Evolutionary conservation across 2,329 filamentous ascomycete species (phyloP).

Genomic region (Apiospora sp.): DNA sequence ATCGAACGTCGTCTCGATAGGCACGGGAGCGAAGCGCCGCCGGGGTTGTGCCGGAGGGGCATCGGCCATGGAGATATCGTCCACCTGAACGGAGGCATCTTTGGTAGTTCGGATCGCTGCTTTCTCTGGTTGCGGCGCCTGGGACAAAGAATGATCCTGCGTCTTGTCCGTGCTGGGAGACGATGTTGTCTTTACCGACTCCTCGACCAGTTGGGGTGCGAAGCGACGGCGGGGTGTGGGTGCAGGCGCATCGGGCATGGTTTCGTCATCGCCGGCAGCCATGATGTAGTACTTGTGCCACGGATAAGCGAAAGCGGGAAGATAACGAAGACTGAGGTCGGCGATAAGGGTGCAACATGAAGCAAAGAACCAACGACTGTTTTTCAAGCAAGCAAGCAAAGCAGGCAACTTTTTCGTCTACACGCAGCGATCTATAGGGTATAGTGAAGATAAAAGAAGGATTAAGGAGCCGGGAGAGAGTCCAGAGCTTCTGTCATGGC

Average conservation of each 20-base stretch:
- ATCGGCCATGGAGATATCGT: slow-evolving; percentile 38
- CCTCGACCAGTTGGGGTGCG: slow-evolving; percentile 45
- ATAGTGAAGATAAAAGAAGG: slow-evolving; percentile 23
- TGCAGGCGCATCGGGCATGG: slow-evolving; percentile 35
- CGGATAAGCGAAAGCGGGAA: slow-evolving; percentile 8
- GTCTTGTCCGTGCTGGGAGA: slow-evolving; percentile 30
- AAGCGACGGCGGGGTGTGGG: slow-evolving; percentile 42
- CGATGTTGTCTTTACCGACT: slow-evolving; percentile 41
- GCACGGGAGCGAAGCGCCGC: slow-evolving; percentile 71
- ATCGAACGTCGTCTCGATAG: slow-evolving; percentile 75
- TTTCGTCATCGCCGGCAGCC: slow-evolving; percentile 37
- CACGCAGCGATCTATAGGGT: slow-evolving; percentile 16
- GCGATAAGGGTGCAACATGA: slow-evolving; percentile 2
- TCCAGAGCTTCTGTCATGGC: slow-evolving; percentile 27
- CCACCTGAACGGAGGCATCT: slow-evolving; percentile 41
- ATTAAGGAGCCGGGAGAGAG: slow-evolving; percentile 20
- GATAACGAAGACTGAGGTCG: neutral
- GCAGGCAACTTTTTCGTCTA: slow-evolving; percentile 24
- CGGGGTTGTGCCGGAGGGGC: slow-evolving; percentile 33
- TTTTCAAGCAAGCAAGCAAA: slow-evolving; percentile 20
- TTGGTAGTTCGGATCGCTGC: slow-evolving; percentile 31
- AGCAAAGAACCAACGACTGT: slow-evolving; percentile 12
- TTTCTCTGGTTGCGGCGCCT: neutral
- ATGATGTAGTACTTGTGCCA: slow-evolving; percentile 30
- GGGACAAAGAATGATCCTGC: slow-evolving; percentile 9